Conservation (phyloP, 164 flowering plant genomes). For the Aristolochia fimbriata region DNA sequence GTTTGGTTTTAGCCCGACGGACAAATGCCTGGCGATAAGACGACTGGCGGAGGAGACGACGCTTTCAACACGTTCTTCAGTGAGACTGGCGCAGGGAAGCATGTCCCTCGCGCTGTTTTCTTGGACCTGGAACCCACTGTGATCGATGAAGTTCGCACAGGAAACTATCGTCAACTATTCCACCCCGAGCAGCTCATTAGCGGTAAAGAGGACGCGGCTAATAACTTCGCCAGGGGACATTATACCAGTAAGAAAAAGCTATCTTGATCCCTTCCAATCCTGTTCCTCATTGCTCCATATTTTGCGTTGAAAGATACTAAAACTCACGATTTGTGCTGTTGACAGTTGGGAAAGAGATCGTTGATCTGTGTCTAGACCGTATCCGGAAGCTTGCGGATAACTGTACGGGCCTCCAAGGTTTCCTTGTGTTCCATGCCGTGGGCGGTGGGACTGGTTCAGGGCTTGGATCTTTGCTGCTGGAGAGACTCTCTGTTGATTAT, state of each 20-base stretch:
- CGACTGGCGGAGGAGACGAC: conserved; percentile 57
- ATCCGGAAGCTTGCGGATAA: conserved; percentile 63
- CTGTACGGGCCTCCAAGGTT: conserved; percentile 70
- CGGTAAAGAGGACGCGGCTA: conserved; percentile 64
- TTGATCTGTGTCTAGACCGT: conserved; percentile 57
- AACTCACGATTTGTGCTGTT: background rate
- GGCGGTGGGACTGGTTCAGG: conserved; percentile 81
- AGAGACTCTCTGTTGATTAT: conserved; percentile 60
- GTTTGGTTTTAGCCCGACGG: conserved; percentile 46
- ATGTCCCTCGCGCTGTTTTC: conserved; percentile 56
- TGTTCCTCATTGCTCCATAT: background rate
- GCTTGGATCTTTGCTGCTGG: conserved; percentile 53
- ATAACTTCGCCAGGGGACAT: conserved; percentile 59
- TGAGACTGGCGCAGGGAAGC: conserved; percentile 62
- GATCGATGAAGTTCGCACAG: conserved; percentile 57
- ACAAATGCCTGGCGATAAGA: conserved; percentile 53
- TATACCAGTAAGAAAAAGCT: conserved; percentile 39
- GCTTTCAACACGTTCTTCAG: conserved; percentile 71
- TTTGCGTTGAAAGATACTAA: background rate
- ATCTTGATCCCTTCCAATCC: background rate
- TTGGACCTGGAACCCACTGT: conserved; percentile 62
- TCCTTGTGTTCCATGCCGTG: conserved; percentile 61
- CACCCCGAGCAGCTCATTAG: conserved; percentile 59
- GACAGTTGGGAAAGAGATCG: conserved; percentile 61
- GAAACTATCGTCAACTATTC: conserved; percentile 48